Evolutionary conservation across 495 filamentous ascomycete species (phyloP).

Genomic region (Xylaria palmicola): DNA sequence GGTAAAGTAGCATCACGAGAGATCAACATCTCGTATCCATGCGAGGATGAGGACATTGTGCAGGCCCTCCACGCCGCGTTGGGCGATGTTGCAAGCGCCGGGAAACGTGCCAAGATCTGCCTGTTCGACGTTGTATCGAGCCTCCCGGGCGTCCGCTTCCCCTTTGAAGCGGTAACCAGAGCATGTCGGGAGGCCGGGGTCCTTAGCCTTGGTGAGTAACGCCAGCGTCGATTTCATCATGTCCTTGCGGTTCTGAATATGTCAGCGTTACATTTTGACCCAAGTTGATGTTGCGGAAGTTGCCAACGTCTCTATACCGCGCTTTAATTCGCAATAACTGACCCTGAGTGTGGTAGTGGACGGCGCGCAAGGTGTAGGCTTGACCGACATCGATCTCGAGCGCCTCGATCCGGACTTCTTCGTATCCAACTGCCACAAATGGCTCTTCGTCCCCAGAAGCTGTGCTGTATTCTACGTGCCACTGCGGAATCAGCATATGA

Average conservation of each 20-base stretch:
- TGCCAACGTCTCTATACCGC: too few relatives aligned
- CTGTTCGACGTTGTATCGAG: conserved; percentile 75
- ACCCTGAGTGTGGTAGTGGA: too few relatives aligned
- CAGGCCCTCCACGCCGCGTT: conserved; percentile 47
- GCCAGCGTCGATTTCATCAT: too few relatives aligned
- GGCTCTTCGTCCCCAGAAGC: conserved; percentile 75
- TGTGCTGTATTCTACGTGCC: conserved; percentile 77
- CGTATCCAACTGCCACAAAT: conserved; percentile 78
- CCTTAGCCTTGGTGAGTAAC: conserved; percentile 43
- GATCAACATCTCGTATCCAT: conserved; percentile 50
- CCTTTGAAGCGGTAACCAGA: conserved; percentile 63
- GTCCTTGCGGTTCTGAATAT: too few relatives aligned
- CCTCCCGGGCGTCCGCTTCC: conserved; percentile 69
- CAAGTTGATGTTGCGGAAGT: too few relatives aligned
- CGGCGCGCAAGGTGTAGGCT: conserved; percentile 73
- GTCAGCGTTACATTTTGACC: too few relatives aligned
- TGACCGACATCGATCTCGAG: conserved; percentile 62
- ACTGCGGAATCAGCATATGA: conserved; percentile 63
- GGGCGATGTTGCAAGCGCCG: conserved; percentile 34
- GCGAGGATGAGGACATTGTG: conserved; percentile 57
- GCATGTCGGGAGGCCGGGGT: conserved; percentile 62
- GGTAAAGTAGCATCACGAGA: conserved; percentile 35
- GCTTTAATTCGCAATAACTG: too few relatives aligned
- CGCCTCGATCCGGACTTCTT: conserved; percentile 72
- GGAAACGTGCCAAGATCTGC: conserved; percentile 51